Evolutionary conservation across 106 monocot genomes (phyloP).

Genomic region (Dioscorea alata): DNA sequence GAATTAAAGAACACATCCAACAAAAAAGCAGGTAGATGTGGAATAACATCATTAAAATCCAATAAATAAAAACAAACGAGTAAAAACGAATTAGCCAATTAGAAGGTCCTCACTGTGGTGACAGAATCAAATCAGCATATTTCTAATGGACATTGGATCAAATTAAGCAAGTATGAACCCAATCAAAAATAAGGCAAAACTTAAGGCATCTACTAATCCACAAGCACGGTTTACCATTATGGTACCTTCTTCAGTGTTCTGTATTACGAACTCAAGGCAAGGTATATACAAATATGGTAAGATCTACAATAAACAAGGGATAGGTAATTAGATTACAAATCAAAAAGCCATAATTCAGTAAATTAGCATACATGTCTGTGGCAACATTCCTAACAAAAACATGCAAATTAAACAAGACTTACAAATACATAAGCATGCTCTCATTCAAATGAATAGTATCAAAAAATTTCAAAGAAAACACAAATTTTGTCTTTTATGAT

Average conservation of each 20-base stretch:
- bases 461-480: no score
- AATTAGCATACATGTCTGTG: neutral
- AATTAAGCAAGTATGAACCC: no score
- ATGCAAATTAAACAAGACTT: neutral
- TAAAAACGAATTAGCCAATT: neutral
- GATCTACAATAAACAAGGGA: slow-evolving; percentile 40
- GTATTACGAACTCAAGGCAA: slow-evolving; percentile 43
- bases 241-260: slow-evolving; percentile 51
- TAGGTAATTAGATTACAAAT: neutral
- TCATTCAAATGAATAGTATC: no score
- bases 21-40: no score
- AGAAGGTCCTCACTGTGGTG: neutral
- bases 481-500: no score
- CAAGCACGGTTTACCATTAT: neutral
- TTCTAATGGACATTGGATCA: neutral
- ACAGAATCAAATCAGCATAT: neutral
- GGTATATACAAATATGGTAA: slow-evolving; percentile 87
- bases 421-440: neutral
- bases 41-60: no score
- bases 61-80: no score
- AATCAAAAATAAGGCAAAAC: neutral
- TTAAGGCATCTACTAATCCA: neutral
- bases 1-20: no score
- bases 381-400: neutral
- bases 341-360: neutral